Evolutionary conservation across 2,329 filamentous ascomycete species (phyloP).

Genomic region (Pleoardoris graminearum): DNA sequence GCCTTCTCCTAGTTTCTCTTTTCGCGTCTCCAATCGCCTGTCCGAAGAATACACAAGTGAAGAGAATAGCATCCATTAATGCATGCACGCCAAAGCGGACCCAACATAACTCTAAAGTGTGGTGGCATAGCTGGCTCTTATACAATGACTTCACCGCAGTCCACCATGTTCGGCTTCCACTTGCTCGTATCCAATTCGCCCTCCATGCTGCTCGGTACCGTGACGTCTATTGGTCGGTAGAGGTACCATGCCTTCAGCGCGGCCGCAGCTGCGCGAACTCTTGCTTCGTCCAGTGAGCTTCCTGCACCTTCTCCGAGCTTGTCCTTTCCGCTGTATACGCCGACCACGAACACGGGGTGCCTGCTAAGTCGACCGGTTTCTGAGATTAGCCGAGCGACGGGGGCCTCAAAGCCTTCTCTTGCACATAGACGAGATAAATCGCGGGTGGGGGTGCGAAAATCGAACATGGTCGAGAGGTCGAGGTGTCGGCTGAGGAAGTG

Average conservation of each 20-base stretch:
- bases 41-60: conserved; percentile 22
- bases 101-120: conserved; percentile 24
- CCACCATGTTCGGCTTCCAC: conserved; percentile 61
- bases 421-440: conserved; percentile 84
- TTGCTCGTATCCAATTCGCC: conserved; percentile 39
- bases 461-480: conserved; percentile 76
- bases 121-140: conserved; percentile 28
- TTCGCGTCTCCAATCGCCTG: conserved; percentile 7
- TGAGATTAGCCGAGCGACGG: conserved; percentile 82
- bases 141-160: conserved; percentile 60
- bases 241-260: conserved; percentile 95
- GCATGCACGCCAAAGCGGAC: conserved; percentile 9
- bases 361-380: conserved; percentile 86
- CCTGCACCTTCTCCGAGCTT: conserved; percentile 91
- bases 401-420: conserved; percentile 84
- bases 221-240: conserved; percentile 71
- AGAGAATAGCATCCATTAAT: conserved; percentile 13
- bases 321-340: conserved; percentile 87
- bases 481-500: conserved; percentile 83
- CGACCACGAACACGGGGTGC: conserved; percentile 89
- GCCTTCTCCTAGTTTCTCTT: background rate
- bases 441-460: conserved; percentile 79
- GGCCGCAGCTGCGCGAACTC: conserved; percentile 77
- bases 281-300: conserved; percentile 74
- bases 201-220: conserved; percentile 56